phyloP scores from a whole-genome alignment of 2,329 filamentous ascomycete species.

The Colletotrichum destructivum region DNA sequence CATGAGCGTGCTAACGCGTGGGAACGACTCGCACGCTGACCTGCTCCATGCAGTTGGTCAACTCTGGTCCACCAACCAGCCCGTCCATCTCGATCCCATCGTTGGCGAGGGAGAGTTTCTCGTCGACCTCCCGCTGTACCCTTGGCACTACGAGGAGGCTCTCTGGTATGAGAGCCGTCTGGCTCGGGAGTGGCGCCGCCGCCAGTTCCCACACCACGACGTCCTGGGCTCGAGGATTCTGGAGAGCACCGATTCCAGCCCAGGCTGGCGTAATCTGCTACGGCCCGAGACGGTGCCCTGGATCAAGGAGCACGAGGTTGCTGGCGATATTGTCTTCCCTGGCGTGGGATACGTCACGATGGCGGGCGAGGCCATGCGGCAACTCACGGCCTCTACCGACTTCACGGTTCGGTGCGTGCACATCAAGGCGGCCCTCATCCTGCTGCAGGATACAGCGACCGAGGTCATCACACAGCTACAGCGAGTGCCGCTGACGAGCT shows the following conservation, averaged over 20 bases:
- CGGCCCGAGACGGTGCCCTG: background rate
- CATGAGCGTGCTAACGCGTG: slow-evolving; percentile 22
- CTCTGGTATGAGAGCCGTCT: background rate
- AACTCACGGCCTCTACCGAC: slow-evolving; percentile 22
- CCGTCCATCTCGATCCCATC: slow-evolving; percentile 17
- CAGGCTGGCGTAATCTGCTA: background rate
- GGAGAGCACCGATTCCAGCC: background rate
- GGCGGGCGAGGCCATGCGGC: background rate
- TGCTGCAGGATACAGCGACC: slow-evolving; percentile 46
- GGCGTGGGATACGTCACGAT: background rate
- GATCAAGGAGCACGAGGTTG: background rate
- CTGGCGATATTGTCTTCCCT: background rate
- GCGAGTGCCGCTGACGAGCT: slow-evolving; percentile 47
- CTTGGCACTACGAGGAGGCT: background rate
- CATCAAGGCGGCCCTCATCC: slow-evolving; percentile 49
- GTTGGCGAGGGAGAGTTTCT: background rate
- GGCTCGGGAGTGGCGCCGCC: background rate
- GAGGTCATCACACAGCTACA: slow-evolving; percentile 52
- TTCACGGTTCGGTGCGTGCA: slow-evolving; percentile 50
- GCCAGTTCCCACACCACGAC: background rate
- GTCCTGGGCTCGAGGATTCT: background rate
- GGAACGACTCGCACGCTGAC: background rate
- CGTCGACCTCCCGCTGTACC: slow-evolving; percentile 5
- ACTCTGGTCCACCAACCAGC: slow-evolving; percentile 14
- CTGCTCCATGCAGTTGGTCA: slow-evolving; percentile 26